A percentile compares a stretch with the other conserved stretches of the same genome.
Evolutionary conservation across 208 protist species (phyloP).

Genomic region (Willaertia magna): DNA sequence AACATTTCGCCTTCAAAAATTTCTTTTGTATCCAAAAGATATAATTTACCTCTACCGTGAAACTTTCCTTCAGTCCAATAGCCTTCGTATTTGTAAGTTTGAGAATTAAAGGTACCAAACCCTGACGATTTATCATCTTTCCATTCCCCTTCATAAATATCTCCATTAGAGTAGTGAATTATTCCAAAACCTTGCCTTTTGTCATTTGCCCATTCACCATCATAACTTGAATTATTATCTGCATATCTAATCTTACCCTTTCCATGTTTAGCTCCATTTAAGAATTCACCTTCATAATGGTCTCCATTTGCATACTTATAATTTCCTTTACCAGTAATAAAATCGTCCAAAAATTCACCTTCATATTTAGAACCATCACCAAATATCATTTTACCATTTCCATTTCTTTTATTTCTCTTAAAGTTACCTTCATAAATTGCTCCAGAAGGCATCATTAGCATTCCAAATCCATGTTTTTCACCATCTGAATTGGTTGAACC

Average conservation of each 20-base stretch:
- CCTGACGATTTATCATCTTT: neutral
- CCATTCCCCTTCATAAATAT: slow-evolving; percentile 21
- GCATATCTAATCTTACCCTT: slow-evolving; percentile 53
- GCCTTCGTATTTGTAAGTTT: neutral
- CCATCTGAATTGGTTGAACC: neutral
- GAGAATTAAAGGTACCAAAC: neutral
- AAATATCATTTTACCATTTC: slow-evolving; percentile 10
- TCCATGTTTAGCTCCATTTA: slow-evolving; percentile 57
- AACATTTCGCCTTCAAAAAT: neutral
- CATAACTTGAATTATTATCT: slow-evolving; percentile 27
- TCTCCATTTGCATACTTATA: slow-evolving; percentile 21
- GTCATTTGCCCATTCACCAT: neutral
- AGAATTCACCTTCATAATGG: slow-evolving; percentile 50
- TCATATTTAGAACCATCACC: slow-evolving; percentile 13
- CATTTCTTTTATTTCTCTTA: slow-evolving; percentile 11
- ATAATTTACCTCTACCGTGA: neutral
- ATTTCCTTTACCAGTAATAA: neutral
- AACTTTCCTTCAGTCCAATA: neutral
- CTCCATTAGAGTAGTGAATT: slow-evolving; percentile 8
- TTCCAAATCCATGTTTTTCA: slow-evolving; percentile 44
- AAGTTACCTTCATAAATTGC: slow-evolving; percentile 26
- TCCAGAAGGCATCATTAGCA: slow-evolving; percentile 56
- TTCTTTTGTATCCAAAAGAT: neutral
- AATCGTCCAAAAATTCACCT: slow-evolving; percentile 13
- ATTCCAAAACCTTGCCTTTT: neutral